Percentiles rank a stretch among this genome's conserved stretches.
Conservation (phyloP, 768 basidiomycete species). For the Suillus placidus region DNA sequence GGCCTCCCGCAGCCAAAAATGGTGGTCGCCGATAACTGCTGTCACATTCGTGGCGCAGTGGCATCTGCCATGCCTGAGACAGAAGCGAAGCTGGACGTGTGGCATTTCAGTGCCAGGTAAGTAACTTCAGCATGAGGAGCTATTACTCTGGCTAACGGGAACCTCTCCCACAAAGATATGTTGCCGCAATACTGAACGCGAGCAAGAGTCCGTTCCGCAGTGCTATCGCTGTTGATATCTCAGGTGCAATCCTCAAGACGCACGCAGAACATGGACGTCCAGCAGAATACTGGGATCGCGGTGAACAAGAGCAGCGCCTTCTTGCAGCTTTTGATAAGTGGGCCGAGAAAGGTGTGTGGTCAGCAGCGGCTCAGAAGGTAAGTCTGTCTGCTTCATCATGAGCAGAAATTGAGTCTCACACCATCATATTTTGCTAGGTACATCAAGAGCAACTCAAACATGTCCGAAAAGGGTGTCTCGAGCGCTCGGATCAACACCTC, state of each 20-base stretch:
- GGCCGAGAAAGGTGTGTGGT: background rate
- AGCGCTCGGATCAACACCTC: background rate
- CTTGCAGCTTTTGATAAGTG: background rate
- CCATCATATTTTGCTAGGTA: background rate
- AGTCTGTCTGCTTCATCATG: background rate
- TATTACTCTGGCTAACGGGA: background rate
- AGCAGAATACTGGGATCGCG: conserved; percentile 21
- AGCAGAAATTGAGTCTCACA: background rate
- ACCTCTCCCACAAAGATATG: conserved; percentile 15
- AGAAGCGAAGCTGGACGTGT: conserved; percentile 19
- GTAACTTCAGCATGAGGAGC: no score
- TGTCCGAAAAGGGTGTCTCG: background rate
- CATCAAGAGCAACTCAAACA: background rate
- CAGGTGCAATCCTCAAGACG: conserved; percentile 13
- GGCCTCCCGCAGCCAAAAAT: conserved; percentile 14
- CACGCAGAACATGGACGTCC: conserved; percentile 7
- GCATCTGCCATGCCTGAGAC: conserved; percentile 11
- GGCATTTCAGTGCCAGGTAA: conserved; percentile 16
- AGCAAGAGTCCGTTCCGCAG: conserved; percentile 11
- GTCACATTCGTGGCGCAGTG: conserved; percentile 16
- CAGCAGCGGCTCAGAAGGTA: background rate
- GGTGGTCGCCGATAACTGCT: conserved; percentile 26
- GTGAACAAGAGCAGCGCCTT: conserved; percentile 22
- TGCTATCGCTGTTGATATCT: conserved; percentile 16
- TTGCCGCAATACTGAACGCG: conserved; percentile 16